A percentile compares a stretch with the other conserved stretches of the same genome.
Conservation (phyloP, 1,284 basidiomycete species). For the Trichosporon ovoides region DNA sequence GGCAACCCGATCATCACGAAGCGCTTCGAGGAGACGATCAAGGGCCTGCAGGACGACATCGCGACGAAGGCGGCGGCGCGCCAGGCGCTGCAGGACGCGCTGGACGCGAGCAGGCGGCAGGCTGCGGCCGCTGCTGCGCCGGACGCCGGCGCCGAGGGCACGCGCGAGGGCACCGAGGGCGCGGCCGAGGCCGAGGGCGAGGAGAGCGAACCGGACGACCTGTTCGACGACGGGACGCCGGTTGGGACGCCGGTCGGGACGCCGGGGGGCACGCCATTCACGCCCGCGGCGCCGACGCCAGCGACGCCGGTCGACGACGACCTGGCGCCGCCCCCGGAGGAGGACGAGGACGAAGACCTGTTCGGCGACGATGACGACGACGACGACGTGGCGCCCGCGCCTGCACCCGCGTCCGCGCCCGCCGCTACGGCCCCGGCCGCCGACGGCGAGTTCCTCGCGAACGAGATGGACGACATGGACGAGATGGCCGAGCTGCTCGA, state of each 20-base stretch:
- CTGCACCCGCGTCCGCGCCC: conserved; percentile 18
- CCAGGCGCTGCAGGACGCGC: conserved; percentile 50
- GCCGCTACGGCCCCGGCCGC: too few species aligned
- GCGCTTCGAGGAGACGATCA: conserved; percentile 87
- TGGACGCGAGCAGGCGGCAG: conserved; percentile 23
- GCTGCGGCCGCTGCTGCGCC: conserved; percentile 13
- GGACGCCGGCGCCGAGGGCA: conserved; percentile 6
- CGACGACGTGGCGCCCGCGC: conserved; percentile 25
- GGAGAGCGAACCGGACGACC: conserved; percentile 10
- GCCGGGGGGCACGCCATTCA: conserved; percentile 21
- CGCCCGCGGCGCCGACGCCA: conserved; percentile 20
- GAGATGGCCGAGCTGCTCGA: conserved; percentile 38
- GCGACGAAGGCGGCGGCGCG: conserved; percentile 70
- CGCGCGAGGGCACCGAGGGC: conserved; percentile 7
- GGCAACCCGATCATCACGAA: conserved; percentile 84
- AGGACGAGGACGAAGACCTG: conserved; percentile 34
- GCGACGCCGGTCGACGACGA: conserved; percentile 21
- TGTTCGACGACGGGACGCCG: conserved; percentile 23
- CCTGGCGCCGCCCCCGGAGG: conserved; percentile 11
- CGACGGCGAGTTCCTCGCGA: conserved; percentile 17
- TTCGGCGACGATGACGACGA: conserved; percentile 28
- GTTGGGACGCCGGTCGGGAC: conserved; percentile 29
- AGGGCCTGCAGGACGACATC: conserved; percentile 77
- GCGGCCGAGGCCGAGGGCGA: conserved; percentile 33
- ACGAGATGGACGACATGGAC: conserved; percentile 36